phyloP scores from a whole-genome alignment of 768 basidiomycete genomes.

The Amanita pallidorosea region DNA sequence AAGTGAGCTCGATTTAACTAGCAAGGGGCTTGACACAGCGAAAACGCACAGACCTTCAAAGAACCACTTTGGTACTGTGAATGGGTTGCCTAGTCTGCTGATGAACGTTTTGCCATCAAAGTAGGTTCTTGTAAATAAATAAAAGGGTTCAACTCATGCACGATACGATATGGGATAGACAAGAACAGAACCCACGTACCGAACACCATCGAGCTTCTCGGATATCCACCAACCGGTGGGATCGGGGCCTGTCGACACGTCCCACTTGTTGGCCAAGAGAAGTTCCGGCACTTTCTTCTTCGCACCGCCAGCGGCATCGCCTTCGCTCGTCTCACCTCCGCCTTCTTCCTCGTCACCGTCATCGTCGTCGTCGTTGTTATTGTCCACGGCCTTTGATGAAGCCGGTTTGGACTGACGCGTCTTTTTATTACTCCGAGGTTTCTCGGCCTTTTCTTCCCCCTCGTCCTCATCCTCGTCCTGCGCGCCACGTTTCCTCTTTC shows the following conservation, averaged over 20 bases:
- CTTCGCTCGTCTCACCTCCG: constrained; percentile 5
- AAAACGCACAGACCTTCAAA: constrained; percentile 33
- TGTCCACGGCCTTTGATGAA: constrained; percentile 11
- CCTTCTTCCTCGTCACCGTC: constrained; percentile 13
- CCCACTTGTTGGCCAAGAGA: constrained; percentile 48
- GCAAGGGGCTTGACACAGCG: background rate
- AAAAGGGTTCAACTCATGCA: constrained; percentile 1
- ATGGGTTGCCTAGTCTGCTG: constrained; percentile 48
- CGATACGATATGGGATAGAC: background rate
- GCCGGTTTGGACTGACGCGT: constrained; percentile 8
- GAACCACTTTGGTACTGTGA: constrained; percentile 48
- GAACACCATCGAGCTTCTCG: constrained; percentile 52
- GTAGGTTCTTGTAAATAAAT: constrained; percentile 30
- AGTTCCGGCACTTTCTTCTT: constrained; percentile 28
- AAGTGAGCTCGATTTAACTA: background rate
- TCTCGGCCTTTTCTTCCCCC: background rate
- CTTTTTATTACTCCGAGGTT: constrained; percentile 7
- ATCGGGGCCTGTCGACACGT: constrained; percentile 39
- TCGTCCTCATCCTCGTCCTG: constrained; percentile 7
- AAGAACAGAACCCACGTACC: constrained; percentile 26
- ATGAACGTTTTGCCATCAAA: constrained; percentile 43
- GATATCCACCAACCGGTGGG: constrained; percentile 53
- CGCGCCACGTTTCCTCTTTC: constrained; percentile 12
- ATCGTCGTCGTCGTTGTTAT: too few relatives aligned
- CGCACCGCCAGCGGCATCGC: constrained; percentile 15